These are phyloP conservation scores for Neoascochyta sp. DNA, from an alignment of 2,329 filamentous ascomycete species.

Conservation along the genomic window DNA sequence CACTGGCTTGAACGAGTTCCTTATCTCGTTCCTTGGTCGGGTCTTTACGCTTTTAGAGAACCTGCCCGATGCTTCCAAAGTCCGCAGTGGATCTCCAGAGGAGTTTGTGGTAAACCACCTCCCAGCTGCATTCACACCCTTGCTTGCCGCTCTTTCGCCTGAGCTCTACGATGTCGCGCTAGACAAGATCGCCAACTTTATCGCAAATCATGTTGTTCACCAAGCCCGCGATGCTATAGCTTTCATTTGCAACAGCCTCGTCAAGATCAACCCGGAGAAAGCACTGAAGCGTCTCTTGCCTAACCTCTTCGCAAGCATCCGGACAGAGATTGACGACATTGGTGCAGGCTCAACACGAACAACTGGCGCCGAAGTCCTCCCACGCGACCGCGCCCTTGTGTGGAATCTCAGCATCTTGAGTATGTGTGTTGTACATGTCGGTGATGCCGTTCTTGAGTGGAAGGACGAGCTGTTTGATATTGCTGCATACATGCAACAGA, in stretches of 20 bases:
- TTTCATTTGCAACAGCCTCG: constrained; percentile 93
- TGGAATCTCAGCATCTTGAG: constrained; percentile 97
- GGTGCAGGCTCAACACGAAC: constrained; percentile 92
- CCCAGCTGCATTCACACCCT: constrained; percentile 82
- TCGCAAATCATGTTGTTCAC: constrained; percentile 91
- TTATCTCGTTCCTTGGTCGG: constrained; percentile 83
- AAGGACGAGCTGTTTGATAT: constrained; percentile 87
- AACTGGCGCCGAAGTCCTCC: constrained; percentile 87
- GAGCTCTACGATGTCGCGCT: constrained; percentile 90
- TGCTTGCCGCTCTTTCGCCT: constrained; percentile 86
- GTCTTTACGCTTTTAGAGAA: constrained; percentile 96
- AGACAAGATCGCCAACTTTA: constrained; percentile 88
- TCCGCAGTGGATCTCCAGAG: constrained; percentile 87
- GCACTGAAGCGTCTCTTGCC: constrained; percentile 87
- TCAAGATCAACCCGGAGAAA: constrained; percentile 93
- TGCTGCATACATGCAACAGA: constrained; percentile 92
- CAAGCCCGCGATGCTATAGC: constrained; percentile 97
- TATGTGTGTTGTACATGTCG: constrained; percentile 97
- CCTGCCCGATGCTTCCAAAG: constrained; percentile 80
- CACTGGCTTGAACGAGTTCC: constrained; percentile 87
- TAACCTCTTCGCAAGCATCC: constrained; percentile 84
- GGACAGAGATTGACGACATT: constrained; percentile 95
- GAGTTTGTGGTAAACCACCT: constrained; percentile 96
- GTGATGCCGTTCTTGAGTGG: constrained; percentile 82
- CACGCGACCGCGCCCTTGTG: constrained; percentile 84